Conservation (phyloP, 2,329 filamentous ascomycete species). For the Cercospora sp. region DNA sequence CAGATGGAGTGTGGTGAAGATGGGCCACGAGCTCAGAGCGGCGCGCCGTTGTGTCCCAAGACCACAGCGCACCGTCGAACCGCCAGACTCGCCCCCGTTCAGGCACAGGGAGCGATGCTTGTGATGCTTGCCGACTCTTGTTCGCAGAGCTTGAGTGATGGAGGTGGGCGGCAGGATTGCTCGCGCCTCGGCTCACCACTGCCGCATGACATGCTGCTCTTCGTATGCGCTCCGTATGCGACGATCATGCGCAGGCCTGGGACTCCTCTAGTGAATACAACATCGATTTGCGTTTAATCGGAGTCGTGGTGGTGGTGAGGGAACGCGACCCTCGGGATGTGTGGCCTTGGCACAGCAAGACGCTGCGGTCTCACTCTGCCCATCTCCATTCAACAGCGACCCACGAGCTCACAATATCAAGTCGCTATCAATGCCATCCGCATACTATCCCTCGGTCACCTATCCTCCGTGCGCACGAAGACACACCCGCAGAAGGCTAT, state of each 20-base stretch:
- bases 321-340: not conserved
- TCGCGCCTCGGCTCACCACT: not conserved
- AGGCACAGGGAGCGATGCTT: not conserved
- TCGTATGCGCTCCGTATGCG: not conserved
- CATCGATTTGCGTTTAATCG: not conserved
- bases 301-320: not conserved
- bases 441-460: not conserved
- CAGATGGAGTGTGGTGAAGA: not conserved
- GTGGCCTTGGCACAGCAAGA: not conserved
- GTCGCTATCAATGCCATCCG: not conserved
- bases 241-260: not conserved
- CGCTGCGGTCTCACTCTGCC: not conserved
- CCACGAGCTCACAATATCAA: not conserved
- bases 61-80: not conserved
- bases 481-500: not conserved
- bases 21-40: not conserved
- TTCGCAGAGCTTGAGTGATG: slow-evolving; percentile 2
- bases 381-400: not conserved
- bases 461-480: not conserved
- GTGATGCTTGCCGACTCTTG: slow-evolving; percentile 8
- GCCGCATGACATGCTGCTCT: not conserved
- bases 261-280: not conserved
- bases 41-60: not conserved
- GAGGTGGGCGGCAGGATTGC: not conserved
- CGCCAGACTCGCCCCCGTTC: not conserved